A percentile compares a stretch with the other conserved stretches of the same genome.
Evolutionary conservation across 179 eudicot genomes (phyloP).

Genomic region (Carnegiea gigantea): DNA sequence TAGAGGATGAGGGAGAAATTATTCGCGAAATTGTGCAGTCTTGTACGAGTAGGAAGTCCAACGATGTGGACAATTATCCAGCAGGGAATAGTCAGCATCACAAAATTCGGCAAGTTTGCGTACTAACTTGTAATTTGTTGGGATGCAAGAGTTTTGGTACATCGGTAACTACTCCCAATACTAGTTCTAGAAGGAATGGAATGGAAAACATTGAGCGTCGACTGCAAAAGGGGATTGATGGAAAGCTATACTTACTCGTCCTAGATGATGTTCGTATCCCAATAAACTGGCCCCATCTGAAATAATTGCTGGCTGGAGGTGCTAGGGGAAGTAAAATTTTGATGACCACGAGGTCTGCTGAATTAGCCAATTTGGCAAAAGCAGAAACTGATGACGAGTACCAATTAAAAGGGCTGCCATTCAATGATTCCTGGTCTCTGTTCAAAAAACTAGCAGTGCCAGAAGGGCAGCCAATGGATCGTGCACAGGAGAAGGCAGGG

Average conservation of each 20-base stretch:
- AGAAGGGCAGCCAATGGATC: not conserved
- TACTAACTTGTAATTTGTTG: too few species aligned
- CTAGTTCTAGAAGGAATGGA: not conserved
- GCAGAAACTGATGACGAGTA: not conserved
- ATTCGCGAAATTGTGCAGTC: slow-evolving; percentile 26
- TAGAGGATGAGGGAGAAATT: slow-evolving; percentile 18
- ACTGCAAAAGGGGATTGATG: slow-evolving; percentile 20
- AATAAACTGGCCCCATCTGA: slow-evolving; percentile 19
- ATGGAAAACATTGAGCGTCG: not conserved
- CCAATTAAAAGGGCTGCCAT: not conserved
- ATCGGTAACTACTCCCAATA: too few species aligned
- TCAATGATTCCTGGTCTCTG: slow-evolving; percentile 4
- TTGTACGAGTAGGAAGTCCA: slow-evolving; percentile 12
- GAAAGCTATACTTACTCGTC: slow-evolving; percentile 32
- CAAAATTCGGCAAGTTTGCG: too few species aligned
- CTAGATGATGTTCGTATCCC: slow-evolving; percentile 33
- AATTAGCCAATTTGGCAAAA: slow-evolving; percentile 11
- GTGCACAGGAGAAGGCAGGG: slow-evolving; percentile 3
- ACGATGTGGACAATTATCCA: not conserved
- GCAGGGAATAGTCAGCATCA: too few species aligned
- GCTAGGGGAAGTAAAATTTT: slow-evolving; percentile 30
- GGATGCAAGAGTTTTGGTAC: too few species aligned
- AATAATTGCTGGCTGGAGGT: slow-evolving; percentile 19
- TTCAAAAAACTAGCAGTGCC: slow-evolving; percentile 17
- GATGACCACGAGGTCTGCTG: slow-evolving; percentile 20